These are phyloP conservation scores for Pholiota molesta DNA, from an alignment of 768 basidiomycete genomes.

Conservation along the genomic window DNA sequence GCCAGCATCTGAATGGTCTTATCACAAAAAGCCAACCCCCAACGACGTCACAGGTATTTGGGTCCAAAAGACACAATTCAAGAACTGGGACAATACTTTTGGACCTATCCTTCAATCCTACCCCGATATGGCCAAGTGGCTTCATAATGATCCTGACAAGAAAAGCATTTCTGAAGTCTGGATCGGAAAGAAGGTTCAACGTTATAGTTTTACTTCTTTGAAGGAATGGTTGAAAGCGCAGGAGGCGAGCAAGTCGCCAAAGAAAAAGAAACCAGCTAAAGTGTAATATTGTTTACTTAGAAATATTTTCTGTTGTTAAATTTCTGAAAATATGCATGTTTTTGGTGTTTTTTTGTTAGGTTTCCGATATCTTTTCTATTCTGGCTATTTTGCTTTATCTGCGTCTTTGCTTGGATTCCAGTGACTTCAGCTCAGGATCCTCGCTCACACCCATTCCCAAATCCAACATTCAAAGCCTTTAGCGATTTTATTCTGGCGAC, in stretches of 20 bases:
- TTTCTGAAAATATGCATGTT: background rate
- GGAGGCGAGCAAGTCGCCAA: background rate
- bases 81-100: background rate
- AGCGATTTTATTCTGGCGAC: constrained; percentile 13
- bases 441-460: background rate
- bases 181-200: background rate
- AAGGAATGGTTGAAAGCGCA: background rate
- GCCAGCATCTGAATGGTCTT: background rate
- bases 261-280: background rate
- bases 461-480: constrained; percentile 15
- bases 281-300: background rate
- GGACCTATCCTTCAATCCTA: background rate
- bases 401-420: background rate
- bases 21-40: background rate
- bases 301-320: background rate
- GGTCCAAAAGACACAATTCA: background rate
- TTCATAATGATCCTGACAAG: background rate
- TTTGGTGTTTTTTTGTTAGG: background rate
- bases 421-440: too few species aligned
- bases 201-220: background rate
- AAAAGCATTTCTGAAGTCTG: background rate
- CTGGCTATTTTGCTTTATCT: background rate
- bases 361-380: background rate
- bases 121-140: background rate
- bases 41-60: background rate